phyloP scores from a whole-genome alignment of 352 stramenopile genomes.

The Phytophthora aleatoria region DNA sequence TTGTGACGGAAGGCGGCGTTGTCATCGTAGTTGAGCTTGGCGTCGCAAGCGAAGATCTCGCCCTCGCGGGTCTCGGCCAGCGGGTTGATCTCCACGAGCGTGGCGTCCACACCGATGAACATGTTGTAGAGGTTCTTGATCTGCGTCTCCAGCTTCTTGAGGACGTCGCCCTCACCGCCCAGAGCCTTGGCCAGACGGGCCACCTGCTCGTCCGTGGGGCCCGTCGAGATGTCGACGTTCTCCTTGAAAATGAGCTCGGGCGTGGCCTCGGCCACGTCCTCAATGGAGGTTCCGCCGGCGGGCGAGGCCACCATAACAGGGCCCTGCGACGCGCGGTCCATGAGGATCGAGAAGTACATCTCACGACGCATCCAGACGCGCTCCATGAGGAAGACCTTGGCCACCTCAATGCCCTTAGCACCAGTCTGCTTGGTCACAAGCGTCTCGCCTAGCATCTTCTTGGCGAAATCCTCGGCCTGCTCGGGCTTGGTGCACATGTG shows the following conservation, averaged over 20 bases:
- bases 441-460: constrained; percentile 94
- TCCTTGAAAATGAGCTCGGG: constrained; percentile 95
- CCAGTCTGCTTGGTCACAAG: constrained; percentile 97
- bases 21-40: constrained; percentile 99
- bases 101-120: constrained; percentile 97
- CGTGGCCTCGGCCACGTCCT: constrained; percentile 95
- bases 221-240: constrained; percentile 94
- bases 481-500: constrained; percentile 94
- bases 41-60: constrained; percentile 96
- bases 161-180: constrained; percentile 54
- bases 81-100: constrained; percentile 98
- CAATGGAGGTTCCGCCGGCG: constrained; percentile 95
- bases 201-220: constrained; percentile 87
- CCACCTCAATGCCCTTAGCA: constrained; percentile 84
- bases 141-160: constrained; percentile 71
- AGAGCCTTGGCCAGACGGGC: constrained; percentile 74
- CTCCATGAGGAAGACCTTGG: constrained; percentile 93
- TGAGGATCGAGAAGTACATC: constrained; percentile 99
- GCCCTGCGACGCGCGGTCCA: constrained; percentile 96
- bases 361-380: constrained; percentile 94
- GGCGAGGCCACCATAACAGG: constrained; percentile 96
- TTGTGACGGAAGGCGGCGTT: constrained; percentile 98
- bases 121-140: constrained; percentile 95
- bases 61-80: constrained; percentile 96
- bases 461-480: constrained; percentile 80